These are phyloP conservation scores for Talaromyces sp. DNA, from an alignment of 2,329 filamentous ascomycete species.

Conservation along the genomic window DNA sequence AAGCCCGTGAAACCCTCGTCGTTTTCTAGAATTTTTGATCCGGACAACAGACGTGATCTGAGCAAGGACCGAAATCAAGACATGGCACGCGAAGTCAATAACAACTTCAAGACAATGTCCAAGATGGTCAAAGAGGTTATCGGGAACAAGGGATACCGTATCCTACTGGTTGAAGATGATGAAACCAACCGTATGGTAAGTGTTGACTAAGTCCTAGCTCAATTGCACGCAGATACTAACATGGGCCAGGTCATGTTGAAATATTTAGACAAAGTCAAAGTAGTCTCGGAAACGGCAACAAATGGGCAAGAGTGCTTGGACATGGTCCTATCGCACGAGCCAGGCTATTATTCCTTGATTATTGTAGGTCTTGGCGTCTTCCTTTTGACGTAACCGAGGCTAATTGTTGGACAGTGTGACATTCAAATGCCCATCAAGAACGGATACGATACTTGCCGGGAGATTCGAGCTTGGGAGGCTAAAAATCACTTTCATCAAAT, in stretches of 20 bases:
- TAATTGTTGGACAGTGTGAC: conserved; percentile 37
- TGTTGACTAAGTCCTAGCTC: conserved; percentile 13
- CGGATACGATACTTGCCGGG: conserved; percentile 47
- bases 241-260: conserved; percentile 44
- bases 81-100: conserved; percentile 46
- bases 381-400: background rate
- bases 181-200: conserved; percentile 48
- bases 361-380: conserved; percentile 36
- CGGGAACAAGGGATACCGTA: conserved; percentile 45
- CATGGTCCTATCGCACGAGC: conserved; percentile 46
- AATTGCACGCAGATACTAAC: conserved; percentile 19
- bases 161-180: conserved; percentile 48
- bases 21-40: conserved; percentile 49
- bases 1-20: conserved; percentile 90
- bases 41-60: conserved; percentile 43
- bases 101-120: conserved; percentile 48
- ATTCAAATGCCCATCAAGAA: conserved; percentile 52
- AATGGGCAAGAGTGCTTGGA: conserved; percentile 49
- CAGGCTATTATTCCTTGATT: conserved; percentile 48
- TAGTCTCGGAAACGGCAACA: conserved; percentile 44
- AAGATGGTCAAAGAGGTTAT: conserved; percentile 48
- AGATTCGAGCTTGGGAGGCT: conserved; percentile 46
- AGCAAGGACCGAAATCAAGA: conserved; percentile 50
- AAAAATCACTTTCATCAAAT: conserved; percentile 46
- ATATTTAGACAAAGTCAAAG: conserved; percentile 47